Evolutionary conservation across 2,329 filamentous ascomycete genomes (phyloP).

Genomic region (Trichoderma endophyticum): DNA sequence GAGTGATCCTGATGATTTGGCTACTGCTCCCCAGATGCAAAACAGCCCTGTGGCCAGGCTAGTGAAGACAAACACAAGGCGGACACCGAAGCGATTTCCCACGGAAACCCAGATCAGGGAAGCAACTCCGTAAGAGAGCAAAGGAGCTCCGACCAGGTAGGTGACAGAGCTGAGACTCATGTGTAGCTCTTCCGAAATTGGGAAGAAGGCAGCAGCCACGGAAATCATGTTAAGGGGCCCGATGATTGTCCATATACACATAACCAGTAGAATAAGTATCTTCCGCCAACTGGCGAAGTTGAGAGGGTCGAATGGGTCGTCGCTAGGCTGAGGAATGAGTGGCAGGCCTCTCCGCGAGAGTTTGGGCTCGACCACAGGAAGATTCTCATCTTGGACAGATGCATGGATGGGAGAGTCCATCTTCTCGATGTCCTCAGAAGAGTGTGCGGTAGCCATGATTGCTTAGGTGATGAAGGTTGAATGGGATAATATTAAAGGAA

Average conservation of each 20-base stretch:
- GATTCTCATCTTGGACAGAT: background rate
- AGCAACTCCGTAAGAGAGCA: constrained; percentile 1
- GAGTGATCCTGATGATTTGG: background rate
- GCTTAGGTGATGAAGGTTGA: background rate
- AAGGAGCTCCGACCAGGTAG: background rate
- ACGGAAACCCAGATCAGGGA: constrained; percentile 6
- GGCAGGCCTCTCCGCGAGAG: background rate
- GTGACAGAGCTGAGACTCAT: constrained; percentile 7
- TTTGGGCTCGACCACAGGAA: background rate
- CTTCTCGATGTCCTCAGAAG: background rate
- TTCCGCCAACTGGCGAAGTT: background rate
- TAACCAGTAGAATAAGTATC: background rate
- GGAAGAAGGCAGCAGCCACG: constrained; percentile 5
- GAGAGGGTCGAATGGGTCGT: constrained; percentile 5
- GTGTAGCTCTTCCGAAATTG: background rate
- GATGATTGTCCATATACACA: background rate
- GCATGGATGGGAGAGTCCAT: background rate
- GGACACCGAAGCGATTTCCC: background rate
- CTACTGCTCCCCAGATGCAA: constrained; percentile 1
- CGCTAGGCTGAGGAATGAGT: background rate
- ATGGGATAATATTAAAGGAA: background rate
- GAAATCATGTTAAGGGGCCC: constrained; percentile 5
- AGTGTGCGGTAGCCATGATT: background rate
- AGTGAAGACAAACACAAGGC: background rate
- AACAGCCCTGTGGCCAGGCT: background rate